Conservation (phyloP, 2,329 filamentous ascomycete species). For the Daldinia eschscholtzii region DNA sequence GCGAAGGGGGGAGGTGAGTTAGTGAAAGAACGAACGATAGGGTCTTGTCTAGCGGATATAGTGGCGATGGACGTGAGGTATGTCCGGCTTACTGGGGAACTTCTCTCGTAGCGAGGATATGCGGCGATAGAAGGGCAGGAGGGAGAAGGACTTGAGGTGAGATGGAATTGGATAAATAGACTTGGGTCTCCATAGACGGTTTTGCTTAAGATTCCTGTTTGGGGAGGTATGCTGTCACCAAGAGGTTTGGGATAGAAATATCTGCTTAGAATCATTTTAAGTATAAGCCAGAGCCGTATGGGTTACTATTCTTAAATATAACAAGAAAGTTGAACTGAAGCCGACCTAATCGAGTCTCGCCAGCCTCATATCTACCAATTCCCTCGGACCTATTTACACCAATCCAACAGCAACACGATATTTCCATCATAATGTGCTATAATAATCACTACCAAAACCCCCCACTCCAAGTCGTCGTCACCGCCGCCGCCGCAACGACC, state of each 20-base stretch:
- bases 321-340: neutral
- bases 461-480: neutral
- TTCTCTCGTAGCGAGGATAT: neutral
- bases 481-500: neutral
- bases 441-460: neutral
- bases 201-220: neutral
- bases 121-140: too few species aligned
- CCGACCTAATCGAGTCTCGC: neutral
- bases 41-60: neutral
- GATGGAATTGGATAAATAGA: neutral
- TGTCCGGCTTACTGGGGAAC: neutral
- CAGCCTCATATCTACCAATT: neutral
- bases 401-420: neutral
- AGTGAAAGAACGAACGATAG: neutral
- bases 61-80: neutral
- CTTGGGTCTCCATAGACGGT: neutral
- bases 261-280: neutral
- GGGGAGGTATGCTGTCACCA: neutral
- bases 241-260: neutral
- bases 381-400: too few species aligned
- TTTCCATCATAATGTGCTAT: neutral
- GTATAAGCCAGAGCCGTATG: neutral
- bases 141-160: neutral
- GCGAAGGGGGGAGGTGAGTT: neutral
- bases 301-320: neutral